Conservation (phyloP, 805 yeast species). For the Yarrowia sp. region DNA sequence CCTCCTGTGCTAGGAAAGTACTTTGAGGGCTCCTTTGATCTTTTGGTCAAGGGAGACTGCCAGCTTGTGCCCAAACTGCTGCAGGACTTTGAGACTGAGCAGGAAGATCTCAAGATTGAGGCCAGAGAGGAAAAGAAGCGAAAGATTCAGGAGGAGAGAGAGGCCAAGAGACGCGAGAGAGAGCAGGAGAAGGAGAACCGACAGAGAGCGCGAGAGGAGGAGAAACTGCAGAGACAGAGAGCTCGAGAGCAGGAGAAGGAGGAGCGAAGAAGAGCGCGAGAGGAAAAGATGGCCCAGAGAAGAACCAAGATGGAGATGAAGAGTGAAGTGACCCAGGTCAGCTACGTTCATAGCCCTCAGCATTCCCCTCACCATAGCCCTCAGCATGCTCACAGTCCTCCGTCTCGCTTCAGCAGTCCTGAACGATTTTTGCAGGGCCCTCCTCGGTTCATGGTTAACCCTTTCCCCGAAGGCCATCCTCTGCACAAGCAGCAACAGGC, state of each 20-base stretch:
- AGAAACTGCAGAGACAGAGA: conserved; percentile 10
- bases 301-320: not conserved
- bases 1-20: conserved; percentile 55
- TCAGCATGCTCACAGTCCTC: too few relatives aligned
- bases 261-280: conserved; percentile 22
- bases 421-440: not conserved
- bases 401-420: not conserved
- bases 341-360: conserved; percentile 1
- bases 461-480: not conserved
- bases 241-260: conserved; percentile 23
- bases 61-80: conserved; percentile 58
- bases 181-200: conserved; percentile 33
- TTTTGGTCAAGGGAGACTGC: conserved; percentile 70
- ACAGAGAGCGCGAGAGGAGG: conserved; percentile 22
- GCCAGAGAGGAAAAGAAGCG: conserved; percentile 33
- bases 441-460: conserved; percentile 2
- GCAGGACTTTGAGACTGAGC: conserved; percentile 43
- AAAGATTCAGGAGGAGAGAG: conserved; percentile 26
- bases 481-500: not conserved
- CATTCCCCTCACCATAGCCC: not conserved
- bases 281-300: not conserved
- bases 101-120: conserved; percentile 29
- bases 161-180: conserved; percentile 1
- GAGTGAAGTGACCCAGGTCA: not conserved
- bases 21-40: conserved; percentile 62